Conservation (phyloP, 140 eudicot genomes). For the Stevia rebaudiana region DNA sequence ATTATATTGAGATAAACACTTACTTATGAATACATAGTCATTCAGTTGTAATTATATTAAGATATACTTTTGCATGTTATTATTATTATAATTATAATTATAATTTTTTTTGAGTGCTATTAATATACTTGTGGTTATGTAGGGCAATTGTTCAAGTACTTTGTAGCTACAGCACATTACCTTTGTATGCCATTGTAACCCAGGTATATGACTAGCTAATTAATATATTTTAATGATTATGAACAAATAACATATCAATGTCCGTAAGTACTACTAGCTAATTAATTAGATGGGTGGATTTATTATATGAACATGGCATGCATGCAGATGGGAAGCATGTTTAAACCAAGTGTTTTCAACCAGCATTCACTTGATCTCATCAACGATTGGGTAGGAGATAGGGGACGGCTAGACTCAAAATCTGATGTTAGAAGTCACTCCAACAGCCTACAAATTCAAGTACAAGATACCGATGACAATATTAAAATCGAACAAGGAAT, state of each 20-base stretch:
- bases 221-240: background rate
- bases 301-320: background rate
- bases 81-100: too few relatives aligned
- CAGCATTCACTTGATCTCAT: constrained; percentile 22
- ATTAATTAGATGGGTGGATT: too few relatives aligned
- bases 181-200: constrained; percentile 80
- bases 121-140: constrained; percentile 3
- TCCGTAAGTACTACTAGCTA: background rate
- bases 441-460: constrained; percentile 30
- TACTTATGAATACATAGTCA: too few relatives aligned
- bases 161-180: constrained; percentile 85
- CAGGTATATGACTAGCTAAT: constrained; percentile 40
- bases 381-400: constrained; percentile 20
- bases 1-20: too few relatives aligned
- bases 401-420: constrained; percentile 3
- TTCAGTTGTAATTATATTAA: too few relatives aligned
- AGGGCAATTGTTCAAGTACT: constrained; percentile 81
- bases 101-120: too few relatives aligned
- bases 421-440: constrained; percentile 12
- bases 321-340: constrained; percentile 86
- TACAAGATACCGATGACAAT: constrained; percentile 19
- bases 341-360: constrained; percentile 53
- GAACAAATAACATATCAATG: background rate
- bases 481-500: constrained; percentile 20
- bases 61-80: too few relatives aligned